Conservation (phyloP, 2,329 filamentous ascomycete genomes). For the Emericellopsis cladophorae region DNA sequence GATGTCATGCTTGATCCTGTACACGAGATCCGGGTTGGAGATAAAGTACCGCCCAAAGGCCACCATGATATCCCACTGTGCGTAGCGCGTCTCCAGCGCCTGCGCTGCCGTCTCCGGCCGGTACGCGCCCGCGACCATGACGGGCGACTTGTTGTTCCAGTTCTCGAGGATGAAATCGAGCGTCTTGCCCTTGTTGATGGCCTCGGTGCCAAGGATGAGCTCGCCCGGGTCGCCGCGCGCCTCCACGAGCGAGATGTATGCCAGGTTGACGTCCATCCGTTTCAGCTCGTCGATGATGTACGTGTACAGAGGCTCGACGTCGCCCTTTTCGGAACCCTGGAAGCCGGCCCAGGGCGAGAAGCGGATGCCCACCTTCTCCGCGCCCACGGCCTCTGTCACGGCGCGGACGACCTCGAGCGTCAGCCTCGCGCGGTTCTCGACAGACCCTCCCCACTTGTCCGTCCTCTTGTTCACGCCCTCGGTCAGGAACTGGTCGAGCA, state of each 20-base stretch:
- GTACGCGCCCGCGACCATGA: conserved; percentile 43
- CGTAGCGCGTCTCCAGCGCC: conserved; percentile 1
- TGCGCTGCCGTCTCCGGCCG: conserved; percentile 33
- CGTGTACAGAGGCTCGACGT: conserved; percentile 40
- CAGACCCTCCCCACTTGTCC: conserved; percentile 19
- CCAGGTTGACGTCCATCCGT: conserved; percentile 20
- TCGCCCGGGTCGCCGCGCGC: conserved; percentile 17
- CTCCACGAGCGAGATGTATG: conserved; percentile 43
- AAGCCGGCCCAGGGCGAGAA: conserved; percentile 35
- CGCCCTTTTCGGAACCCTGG: conserved; percentile 34
- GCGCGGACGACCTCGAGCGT: conserved; percentile 36
- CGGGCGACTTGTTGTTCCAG: conserved; percentile 35
- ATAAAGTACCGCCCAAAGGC: conserved; percentile 17
- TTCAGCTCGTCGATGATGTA: conserved; percentile 35
- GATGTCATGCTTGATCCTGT: conserved; percentile 13
- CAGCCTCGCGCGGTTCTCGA: conserved; percentile 30
- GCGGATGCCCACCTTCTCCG: conserved; percentile 29
- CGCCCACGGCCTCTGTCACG: conserved; percentile 28
- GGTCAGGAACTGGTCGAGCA: conserved; percentile 31
- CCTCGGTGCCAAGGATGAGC: conserved; percentile 12
- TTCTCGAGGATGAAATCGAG: conserved; percentile 12
- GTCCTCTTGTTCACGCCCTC: conserved; percentile 27
- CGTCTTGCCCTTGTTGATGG: neutral
- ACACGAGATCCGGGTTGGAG: conserved; percentile 17
- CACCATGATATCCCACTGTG: conserved; percentile 25